These are phyloP conservation scores for Chaetomiaceae sp. DNA, from an alignment of 2,329 filamentous ascomycete genomes.

Conservation along the genomic window DNA sequence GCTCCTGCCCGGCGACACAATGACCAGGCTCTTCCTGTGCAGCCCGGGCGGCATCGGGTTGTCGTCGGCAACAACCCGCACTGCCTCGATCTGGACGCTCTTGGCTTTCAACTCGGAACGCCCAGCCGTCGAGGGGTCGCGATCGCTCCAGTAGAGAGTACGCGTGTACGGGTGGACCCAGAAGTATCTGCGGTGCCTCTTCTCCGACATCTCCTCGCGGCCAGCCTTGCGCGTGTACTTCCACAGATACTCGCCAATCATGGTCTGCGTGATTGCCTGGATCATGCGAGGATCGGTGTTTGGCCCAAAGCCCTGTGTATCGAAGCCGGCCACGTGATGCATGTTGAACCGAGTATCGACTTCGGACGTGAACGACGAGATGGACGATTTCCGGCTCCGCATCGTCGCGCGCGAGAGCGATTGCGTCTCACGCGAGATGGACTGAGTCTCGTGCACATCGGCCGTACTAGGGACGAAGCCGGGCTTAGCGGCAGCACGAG, in stretches of 20 bases:
- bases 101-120: conserved; percentile 72
- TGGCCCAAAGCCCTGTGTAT: conserved; percentile 56
- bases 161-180: conserved; percentile 98
- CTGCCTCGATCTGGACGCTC: conserved; percentile 89
- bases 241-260: conserved; percentile 99
- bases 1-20: conserved; percentile 81
- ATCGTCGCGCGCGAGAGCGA: conserved; percentile 42
- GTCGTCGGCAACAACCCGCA: conserved; percentile 87
- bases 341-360: conserved; percentile 88
- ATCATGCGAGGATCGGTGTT: conserved; percentile 96
- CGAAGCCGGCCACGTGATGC: conserved; percentile 52
- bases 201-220: conserved; percentile 82
- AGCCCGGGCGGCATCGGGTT: conserved; percentile 93
- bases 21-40: conserved; percentile 87
- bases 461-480: conserved; percentile 44
- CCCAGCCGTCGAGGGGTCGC: conserved; percentile 77
- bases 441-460: conserved; percentile 48
- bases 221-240: conserved; percentile 96
- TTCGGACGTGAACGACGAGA: conserved; percentile 94
- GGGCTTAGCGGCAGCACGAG: conserved; percentile 42
- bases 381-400: conserved; percentile 67
- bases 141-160: conserved; percentile 93
- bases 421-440: conserved; percentile 44
- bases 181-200: conserved; percentile 91
- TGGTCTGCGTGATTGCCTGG: conserved; percentile 96